Conservation (phyloP, 108 stramenopile genomes). For the Conticribra guillardii region DNA sequence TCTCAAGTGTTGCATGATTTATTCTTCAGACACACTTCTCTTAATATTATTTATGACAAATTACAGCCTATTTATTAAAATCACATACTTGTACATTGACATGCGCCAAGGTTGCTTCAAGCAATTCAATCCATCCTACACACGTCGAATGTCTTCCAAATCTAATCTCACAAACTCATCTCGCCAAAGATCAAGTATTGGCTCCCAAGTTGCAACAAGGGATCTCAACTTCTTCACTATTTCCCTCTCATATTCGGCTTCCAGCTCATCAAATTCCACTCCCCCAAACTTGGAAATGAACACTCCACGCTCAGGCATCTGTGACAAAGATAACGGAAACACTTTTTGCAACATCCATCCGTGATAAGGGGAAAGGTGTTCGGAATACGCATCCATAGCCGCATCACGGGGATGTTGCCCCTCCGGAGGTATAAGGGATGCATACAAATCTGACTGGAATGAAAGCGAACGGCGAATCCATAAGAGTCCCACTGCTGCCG, state of each 20-base stretch:
- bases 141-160: slow-evolving; percentile 51
- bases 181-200: slow-evolving; percentile 47
- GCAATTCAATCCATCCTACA: slow-evolving; percentile 22
- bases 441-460: slow-evolving; percentile 60
- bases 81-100: background rate
- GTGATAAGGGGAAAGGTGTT: slow-evolving; percentile 46
- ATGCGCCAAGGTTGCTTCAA: no score
- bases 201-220: slow-evolving; percentile 41
- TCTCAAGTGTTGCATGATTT: no score
- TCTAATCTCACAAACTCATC: slow-evolving; percentile 47
- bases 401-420: slow-evolving; percentile 37
- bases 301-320: slow-evolving; percentile 35
- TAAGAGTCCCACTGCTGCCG: slow-evolving; percentile 65
- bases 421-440: slow-evolving; percentile 20
- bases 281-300: slow-evolving; percentile 54
- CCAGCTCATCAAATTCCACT: slow-evolving; percentile 34
- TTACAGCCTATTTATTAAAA: background rate
- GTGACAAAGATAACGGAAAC: slow-evolving; percentile 34
- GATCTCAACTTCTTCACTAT: slow-evolving; percentile 39
- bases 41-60: no score
- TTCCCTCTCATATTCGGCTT: slow-evolving; percentile 22
- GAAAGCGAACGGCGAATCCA: slow-evolving; percentile 63
- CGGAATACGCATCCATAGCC: slow-evolving; percentile 38
- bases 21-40: no score
- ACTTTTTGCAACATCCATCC: slow-evolving; percentile 51